These are phyloP conservation scores for Populus hybrid DNA, from an alignment of 441 rosid genomes.

Conservation along the genomic window DNA sequence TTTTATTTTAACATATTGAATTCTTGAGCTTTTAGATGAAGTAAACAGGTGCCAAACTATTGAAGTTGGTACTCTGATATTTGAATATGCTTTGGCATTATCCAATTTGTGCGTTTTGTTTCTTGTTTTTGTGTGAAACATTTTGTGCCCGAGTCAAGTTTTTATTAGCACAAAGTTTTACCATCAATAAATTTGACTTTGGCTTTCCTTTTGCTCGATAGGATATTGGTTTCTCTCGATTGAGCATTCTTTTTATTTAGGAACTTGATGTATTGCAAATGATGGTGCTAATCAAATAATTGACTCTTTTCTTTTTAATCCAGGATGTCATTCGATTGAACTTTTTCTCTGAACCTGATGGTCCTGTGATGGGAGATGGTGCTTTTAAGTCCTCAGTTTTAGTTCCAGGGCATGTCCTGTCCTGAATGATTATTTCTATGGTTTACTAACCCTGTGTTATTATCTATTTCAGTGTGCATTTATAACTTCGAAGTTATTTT, in stretches of 20 bases:
- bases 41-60: conserved; percentile 5
- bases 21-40: not conserved
- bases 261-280: not conserved
- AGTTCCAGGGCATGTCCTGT: conserved; percentile 75
- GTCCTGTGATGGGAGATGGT: conserved; percentile 90
- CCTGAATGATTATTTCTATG: conserved; percentile 17
- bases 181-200: not conserved
- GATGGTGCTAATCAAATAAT: not conserved
- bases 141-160: not conserved
- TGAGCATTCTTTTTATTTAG: not conserved
- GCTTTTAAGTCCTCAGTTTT: conserved; percentile 69
- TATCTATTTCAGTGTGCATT: conserved; percentile 6
- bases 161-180: no score
- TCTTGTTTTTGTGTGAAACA: not conserved
- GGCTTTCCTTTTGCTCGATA: not conserved
- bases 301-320: conserved; percentile 15
- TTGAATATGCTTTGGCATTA: not conserved
- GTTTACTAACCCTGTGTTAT: conserved; percentile 11
- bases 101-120: not conserved
- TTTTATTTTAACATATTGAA: not conserved
- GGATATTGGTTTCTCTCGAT: not conserved
- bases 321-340: conserved; percentile 70
- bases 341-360: conserved; percentile 95
- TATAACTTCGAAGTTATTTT: conserved; percentile 23
- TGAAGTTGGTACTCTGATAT: not conserved